phyloP scores from a whole-genome alignment of 2,329 filamentous ascomycete species.

The Fusarium sp. region DNA sequence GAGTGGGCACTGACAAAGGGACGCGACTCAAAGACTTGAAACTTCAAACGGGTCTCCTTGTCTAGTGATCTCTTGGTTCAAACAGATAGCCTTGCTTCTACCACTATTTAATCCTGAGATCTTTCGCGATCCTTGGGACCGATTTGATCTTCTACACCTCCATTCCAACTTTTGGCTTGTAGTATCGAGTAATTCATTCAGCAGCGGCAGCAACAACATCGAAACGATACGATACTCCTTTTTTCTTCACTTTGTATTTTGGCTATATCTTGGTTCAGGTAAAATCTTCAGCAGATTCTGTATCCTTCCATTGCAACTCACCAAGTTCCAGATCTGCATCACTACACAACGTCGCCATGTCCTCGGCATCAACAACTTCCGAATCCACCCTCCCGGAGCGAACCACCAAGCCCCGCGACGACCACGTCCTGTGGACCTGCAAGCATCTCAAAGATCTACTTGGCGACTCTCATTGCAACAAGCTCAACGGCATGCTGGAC shows the following conservation, averaged over 20 bases:
- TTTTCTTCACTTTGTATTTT: no score
- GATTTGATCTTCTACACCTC: neutral
- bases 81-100: fast-evolving
- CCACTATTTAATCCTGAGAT: neutral
- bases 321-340: neutral
- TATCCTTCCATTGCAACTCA: neutral
- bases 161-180: fast-evolving
- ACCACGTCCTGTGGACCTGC: neutral
- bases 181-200: neutral
- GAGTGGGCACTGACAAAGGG: no score
- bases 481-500: neutral
- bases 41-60: neutral
- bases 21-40: neutral
- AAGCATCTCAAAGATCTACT: neutral
- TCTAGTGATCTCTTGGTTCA: no score
- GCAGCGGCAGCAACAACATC: neutral
- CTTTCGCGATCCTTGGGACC: no score
- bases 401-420: neutral
- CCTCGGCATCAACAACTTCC: neutral
- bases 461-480: neutral
- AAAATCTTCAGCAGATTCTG: no score
- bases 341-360: no score
- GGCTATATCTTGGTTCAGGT: no score
- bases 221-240: fast-evolving
- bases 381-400: neutral